Percentiles rank a stretch among this genome's conserved stretches.
Conservation (phyloP, 495 filamentous ascomycete species). For the Alectoria sarmentosa region DNA sequence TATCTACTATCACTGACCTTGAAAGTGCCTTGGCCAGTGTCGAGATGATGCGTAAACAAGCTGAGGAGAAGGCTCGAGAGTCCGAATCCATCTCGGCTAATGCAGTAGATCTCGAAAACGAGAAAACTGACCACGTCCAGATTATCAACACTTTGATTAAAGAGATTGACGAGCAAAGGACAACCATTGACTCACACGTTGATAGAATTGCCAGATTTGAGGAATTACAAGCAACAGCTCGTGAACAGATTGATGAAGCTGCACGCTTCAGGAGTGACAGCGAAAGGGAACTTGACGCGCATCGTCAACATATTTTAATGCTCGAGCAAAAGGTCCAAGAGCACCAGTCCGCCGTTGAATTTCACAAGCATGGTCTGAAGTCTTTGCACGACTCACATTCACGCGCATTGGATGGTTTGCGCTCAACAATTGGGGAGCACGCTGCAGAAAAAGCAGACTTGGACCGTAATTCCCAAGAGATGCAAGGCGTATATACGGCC, state of each 20-base stretch:
- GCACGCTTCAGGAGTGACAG: slow-evolving; percentile 29
- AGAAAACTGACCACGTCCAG: slow-evolving; percentile 52
- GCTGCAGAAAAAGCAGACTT: slow-evolving; percentile 25
- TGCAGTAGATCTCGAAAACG: slow-evolving; percentile 43
- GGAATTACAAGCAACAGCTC: slow-evolving; percentile 51
- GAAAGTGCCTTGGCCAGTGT: slow-evolving; percentile 46
- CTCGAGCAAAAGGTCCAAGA: slow-evolving; percentile 41
- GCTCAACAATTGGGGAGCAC: slow-evolving; percentile 28
- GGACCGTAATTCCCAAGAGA: slow-evolving; percentile 48
- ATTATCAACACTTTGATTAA: slow-evolving; percentile 56
- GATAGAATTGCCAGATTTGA: slow-evolving; percentile 60
- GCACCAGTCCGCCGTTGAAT: slow-evolving; percentile 47
- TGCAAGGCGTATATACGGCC: slow-evolving; percentile 44
- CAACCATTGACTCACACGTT: slow-evolving; percentile 55
- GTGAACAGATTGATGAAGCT: slow-evolving; percentile 45
- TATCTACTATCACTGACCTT: slow-evolving; percentile 62
- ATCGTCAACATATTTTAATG: slow-evolving; percentile 36
- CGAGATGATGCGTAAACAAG: slow-evolving; percentile 43
- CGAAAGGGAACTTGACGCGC: slow-evolving; percentile 36
- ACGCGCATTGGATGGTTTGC: slow-evolving; percentile 44
- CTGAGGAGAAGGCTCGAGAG: slow-evolving; percentile 35
- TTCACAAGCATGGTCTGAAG: slow-evolving; percentile 47
- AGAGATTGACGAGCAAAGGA: slow-evolving; percentile 74
- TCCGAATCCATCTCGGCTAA: slow-evolving; percentile 35
- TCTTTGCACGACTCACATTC: slow-evolving; percentile 48